Base-by-base conservation (phyloP, 164 flowering plant genomes). In the Vitis riparia region DNA sequence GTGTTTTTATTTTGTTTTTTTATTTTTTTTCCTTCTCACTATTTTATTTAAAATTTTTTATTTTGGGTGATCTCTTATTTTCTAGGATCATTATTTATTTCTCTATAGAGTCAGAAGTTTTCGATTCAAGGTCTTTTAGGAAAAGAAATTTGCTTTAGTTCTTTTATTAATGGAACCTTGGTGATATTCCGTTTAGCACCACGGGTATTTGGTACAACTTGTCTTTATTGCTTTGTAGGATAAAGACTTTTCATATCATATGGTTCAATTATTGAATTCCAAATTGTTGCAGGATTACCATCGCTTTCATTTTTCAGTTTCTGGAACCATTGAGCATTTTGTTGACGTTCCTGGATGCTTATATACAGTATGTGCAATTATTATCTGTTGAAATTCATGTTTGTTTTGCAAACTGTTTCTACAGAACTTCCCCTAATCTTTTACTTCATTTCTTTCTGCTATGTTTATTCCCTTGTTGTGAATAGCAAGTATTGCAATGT, bases 141-240 rank as follows among this genome's bases (percentile, higher is more conserved):
- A 6, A 79, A 82, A 49, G 91, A 89, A 52, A 62, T 80, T 53
- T 71, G 73, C 78, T 76, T 87, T 10, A 66, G 57, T 72, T 65
- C 84, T 74, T 93, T 90, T 72, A 63, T 78, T 58, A 67, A 85
- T 75, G 99, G 99, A 73, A 70, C 89, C 50, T 53, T 95, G 76
- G 98, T 93, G 75, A 95, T 95, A 77, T 95, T 95, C 68, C 91
- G 98, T n/a, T 82, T 95, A 91, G 99, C 99, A n/a, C 99, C 97
- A 16, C 98, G 93, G 97, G 97, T 95, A 81, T 15, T 50, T 44
- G 29, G 55, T 59, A 50, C 44, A 48, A 13, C 17, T 19, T 56
- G 17, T 27, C 15, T 50, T 62, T 14, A 5, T 66, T 30, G 47
- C 5, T 19, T 63, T 65, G 14, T 30, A 19, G 13, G 51, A 62